These are phyloP conservation scores for Globisporangium spinosum DNA, from an alignment of 352 stramenopile species.

Conservation along the genomic window DNA sequence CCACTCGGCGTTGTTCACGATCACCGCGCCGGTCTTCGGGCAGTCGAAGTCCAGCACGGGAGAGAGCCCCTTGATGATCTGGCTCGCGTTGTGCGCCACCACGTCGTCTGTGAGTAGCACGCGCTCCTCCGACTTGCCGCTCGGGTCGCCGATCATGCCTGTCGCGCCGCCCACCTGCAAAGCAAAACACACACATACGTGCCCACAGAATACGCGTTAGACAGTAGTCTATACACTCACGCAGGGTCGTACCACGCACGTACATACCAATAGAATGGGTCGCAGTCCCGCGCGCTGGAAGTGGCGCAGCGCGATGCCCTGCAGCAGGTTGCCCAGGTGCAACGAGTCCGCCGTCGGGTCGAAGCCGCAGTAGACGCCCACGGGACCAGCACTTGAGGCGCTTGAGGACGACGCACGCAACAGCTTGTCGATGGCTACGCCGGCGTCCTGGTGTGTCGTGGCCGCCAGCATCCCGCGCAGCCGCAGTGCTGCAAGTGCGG, in stretches of 20 bases:
- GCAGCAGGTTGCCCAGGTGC: constrained; percentile 89
- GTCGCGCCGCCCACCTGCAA: constrained; percentile 75
- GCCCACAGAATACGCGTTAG: not conserved
- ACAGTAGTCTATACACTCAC: not conserved
- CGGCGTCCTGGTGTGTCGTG: constrained; percentile 62
- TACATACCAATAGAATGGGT: constrained; percentile 82
- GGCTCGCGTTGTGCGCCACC: constrained; percentile 88
- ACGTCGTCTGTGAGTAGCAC: constrained; percentile 92
- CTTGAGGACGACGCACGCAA: constrained; percentile 18
- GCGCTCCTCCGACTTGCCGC: constrained; percentile 96
- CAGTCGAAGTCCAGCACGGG: constrained; percentile 94
- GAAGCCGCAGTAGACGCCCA: constrained; percentile 86
- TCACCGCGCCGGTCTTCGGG: constrained; percentile 84
- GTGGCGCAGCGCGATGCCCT: constrained; percentile 82
- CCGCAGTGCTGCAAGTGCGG: constrained; percentile 55
- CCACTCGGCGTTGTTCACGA: constrained; percentile 99
- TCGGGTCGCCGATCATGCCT: constrained; percentile 97
- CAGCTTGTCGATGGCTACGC: constrained; percentile 47
- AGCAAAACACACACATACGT: not conserved
- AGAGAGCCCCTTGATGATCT: constrained; percentile 90
- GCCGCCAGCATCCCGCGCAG: constrained; percentile 71
- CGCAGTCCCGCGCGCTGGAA: constrained; percentile 85
- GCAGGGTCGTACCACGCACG: no score
- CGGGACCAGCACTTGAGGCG: constrained; percentile 13
- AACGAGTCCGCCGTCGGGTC: constrained; percentile 91